These are phyloP conservation scores for Aspergillus indologenus DNA, from an alignment of 495 filamentous ascomycete genomes.

Conservation along the genomic window DNA sequence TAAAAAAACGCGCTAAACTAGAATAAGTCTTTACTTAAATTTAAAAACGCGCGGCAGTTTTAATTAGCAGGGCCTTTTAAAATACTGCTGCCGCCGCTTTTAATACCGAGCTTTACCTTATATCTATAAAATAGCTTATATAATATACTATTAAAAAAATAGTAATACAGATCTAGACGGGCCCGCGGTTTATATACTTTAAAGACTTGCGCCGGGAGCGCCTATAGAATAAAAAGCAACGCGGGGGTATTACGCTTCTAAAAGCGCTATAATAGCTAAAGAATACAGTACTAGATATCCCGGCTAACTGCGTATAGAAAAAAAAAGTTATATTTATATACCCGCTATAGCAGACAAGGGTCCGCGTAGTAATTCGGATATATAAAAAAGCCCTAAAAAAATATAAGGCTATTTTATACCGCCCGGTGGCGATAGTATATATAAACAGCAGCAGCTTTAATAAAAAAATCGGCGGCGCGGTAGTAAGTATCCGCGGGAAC, in stretches of 20 bases:
- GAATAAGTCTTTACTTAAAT: slow-evolving; percentile 6
- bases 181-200: not conserved
- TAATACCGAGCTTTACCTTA: slow-evolving; percentile 18
- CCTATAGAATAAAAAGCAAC: no score
- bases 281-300: no score
- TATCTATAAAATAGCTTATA: no score
- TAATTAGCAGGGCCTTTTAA: slow-evolving; percentile 17
- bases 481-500: not conserved
- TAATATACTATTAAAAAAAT: no score
- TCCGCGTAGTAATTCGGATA: no score
- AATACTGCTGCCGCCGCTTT: slow-evolving; percentile 4
- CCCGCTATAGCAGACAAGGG: no score
- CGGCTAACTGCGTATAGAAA: no score
- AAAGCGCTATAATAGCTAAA: no score
- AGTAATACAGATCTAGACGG: slow-evolving; percentile 5
- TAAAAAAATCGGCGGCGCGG: not conserved
- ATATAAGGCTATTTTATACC: not conserved
- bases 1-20: not conserved
- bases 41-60: slow-evolving; percentile 7
- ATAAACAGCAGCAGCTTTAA: not conserved
- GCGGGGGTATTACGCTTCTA: no score
- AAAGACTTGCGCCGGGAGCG: no score
- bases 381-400: not conserved
- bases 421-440: not conserved
- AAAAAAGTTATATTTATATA: no score